Percentiles rank a stretch among this genome's conserved stretches.
Evolutionary conservation across 805 yeast genomes (phyloP).

Genomic region (Candida vartiovaarae): DNA sequence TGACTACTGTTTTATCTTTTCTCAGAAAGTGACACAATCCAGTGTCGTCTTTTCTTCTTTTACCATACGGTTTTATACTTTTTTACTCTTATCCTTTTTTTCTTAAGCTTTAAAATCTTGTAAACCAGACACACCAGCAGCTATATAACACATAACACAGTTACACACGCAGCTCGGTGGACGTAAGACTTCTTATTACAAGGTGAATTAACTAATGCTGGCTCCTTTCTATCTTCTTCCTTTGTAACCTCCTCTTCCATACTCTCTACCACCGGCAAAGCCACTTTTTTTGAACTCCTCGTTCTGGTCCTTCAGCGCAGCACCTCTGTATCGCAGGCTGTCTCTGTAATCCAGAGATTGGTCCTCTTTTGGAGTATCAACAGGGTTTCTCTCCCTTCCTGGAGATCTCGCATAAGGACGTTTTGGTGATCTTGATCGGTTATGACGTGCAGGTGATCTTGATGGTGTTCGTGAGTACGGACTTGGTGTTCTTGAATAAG

Average conservation of each 20-base stretch:
- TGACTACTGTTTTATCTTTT: background rate
- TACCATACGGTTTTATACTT: background rate
- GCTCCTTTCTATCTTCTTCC: background rate
- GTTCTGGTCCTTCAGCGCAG: background rate
- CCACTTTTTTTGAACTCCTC: constrained; percentile 1
- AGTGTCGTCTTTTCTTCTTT: background rate
- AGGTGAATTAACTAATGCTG: no score
- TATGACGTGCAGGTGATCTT: constrained; percentile 11
- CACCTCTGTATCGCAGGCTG: background rate
- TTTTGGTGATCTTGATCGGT: constrained; percentile 3
- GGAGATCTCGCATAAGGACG: constrained; percentile 1
- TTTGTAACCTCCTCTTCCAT: background rate
- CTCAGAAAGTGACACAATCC: background rate
- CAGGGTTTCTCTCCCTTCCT: background rate
- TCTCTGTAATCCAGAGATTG: background rate
- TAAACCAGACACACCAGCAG: no score
- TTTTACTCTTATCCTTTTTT: background rate
- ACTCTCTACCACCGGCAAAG: background rate
- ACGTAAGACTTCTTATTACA: no score
- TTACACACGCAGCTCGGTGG: background rate
- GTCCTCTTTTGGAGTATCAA: no score
- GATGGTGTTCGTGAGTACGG: constrained; percentile 21
- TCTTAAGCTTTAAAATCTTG: no score
- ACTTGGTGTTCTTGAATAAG: constrained; percentile 13
- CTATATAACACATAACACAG: no score